Evolutionary conservation across 2,329 filamentous ascomycete genomes (phyloP).

Genomic region (Fusarium sp.): DNA sequence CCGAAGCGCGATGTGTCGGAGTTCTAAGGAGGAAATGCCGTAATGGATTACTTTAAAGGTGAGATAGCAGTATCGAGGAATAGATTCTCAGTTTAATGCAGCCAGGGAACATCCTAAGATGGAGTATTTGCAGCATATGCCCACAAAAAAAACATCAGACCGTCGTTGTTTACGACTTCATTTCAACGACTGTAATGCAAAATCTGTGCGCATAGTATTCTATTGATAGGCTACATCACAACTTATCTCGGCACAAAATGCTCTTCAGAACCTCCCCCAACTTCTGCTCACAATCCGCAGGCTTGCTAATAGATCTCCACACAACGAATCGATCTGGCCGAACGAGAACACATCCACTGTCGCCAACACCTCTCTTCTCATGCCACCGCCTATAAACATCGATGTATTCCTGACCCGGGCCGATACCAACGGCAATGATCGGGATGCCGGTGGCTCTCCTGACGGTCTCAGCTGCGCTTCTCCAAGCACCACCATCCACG

Average conservation of each 20-base stretch:
- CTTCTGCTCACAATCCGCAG: background rate
- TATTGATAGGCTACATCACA: background rate
- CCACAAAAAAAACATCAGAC: background rate
- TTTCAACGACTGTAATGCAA: background rate
- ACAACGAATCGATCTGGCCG: background rate
- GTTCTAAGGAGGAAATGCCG: background rate
- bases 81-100: too few species aligned
- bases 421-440: background rate
- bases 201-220: fast-evolving
- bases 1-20: background rate
- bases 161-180: too few species aligned
- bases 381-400: background rate
- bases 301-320: background rate
- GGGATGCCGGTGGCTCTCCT: fast-evolving
- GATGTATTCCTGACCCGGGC: background rate
- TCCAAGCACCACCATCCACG: background rate
- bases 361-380: background rate
- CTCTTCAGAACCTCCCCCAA: background rate
- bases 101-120: too few species aligned
- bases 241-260: background rate
- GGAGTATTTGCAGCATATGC: too few species aligned
- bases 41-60: fast-evolving
- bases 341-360: background rate
- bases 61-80: background rate
- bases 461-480: fast-evolving